Evolutionary conservation across 345 rosid genomes (phyloP).

Genomic region (Moricandia arvensis): DNA sequence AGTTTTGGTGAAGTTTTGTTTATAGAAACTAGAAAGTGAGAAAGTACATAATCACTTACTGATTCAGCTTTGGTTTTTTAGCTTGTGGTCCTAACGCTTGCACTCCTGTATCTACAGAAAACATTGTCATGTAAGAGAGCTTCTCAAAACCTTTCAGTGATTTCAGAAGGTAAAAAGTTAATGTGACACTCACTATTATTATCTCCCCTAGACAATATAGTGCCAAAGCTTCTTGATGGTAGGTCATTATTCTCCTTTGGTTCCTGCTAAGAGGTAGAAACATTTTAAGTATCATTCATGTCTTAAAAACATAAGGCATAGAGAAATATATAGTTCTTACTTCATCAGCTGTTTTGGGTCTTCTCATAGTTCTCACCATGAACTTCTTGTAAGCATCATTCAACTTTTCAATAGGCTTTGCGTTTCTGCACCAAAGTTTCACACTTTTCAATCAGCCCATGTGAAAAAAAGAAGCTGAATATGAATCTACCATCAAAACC

Average conservation of each 20-base stretch:
- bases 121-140: not conserved
- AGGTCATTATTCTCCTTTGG: constrained; percentile 47
- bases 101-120: constrained; percentile 45
- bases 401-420: constrained; percentile 72
- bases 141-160: not conserved
- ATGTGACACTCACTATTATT: constrained; percentile 44
- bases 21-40: not conserved
- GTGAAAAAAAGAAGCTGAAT: too few species aligned
- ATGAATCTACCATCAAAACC: too few species aligned
- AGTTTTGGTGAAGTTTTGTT: not conserved
- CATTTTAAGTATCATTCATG: not conserved
- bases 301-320: not conserved
- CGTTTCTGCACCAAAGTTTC: constrained; percentile 49
- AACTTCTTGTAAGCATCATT: constrained; percentile 78
- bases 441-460: constrained; percentile 3
- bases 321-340: constrained; percentile 38
- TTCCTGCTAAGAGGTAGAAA: constrained; percentile 45
- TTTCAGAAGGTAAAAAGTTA: not conserved
- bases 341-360: constrained; percentile 48
- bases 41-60: constrained; percentile 41
- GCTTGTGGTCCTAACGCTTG: constrained; percentile 40
- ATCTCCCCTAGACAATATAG: constrained; percentile 56
- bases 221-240: constrained; percentile 81
- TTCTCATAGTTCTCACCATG: constrained; percentile 62
- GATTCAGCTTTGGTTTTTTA: constrained; percentile 50